Evolutionary conservation across 208 protist species (phyloP), one percentile per base, ranked within the genome.

Genomic region (Crithidia acanthocephali): DNA sequence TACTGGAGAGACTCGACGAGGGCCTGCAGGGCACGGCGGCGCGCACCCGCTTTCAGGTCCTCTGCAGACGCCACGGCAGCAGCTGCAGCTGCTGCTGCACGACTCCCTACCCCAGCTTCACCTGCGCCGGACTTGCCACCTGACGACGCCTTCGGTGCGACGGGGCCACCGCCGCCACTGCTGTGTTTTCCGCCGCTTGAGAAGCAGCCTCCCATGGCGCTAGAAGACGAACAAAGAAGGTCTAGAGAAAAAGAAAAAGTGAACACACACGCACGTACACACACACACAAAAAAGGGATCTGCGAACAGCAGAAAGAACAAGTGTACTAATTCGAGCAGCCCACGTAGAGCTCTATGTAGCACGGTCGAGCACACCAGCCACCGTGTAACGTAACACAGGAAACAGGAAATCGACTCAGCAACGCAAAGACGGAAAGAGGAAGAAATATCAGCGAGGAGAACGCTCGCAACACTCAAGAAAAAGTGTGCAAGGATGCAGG

Each of bases 1-100:
- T 55, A 48, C 9, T 74, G 56, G 22, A 87, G 71, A 25, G 68
- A 78, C 27, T 79, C 73, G 13, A 86, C 40, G 35, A 93, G 72
- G n/a, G 76, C 79, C 33, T 80, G 72, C n/a, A 76, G 30, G 4
- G 84, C 84, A 16, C 71, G 67, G 20, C 84, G 71, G 1, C 79
- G 70, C 13, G 60, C 69, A 30, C 76, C 74, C n/a, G 66, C 72
- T n/a, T 78, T 58, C 40, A 65, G 70, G 27, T 84, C 77, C 15
- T 87, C 83, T 5, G 44, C 67, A 3, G 45, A 53, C 1, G 63
- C 75, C n/a, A 51, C 60, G 11, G 48, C 63, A 10, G 44, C 59
- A 4, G 70, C 35, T 11, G 65, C 30, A 15, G 42, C 52, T 20
- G 61, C 73, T 16, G 57, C 33, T 8, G 66, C 45, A 22, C 51